Conservation (phyloP, 1,284 basidiomycete genomes). For the Lentinula novae-zelandiae region DNA sequence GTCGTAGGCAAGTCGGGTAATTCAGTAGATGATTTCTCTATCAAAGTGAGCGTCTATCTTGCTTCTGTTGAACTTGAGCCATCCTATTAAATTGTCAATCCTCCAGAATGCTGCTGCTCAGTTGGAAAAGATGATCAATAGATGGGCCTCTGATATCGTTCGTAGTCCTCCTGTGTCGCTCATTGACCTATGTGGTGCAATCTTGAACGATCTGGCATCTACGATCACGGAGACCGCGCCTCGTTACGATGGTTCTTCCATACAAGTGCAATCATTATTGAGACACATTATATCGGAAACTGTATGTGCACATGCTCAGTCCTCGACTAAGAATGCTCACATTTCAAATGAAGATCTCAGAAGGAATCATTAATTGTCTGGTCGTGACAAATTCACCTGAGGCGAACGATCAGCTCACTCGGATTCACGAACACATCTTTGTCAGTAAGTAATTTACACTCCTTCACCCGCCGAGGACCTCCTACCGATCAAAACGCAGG, state of each 20-base stretch:
- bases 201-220: conserved; percentile 51
- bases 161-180: conserved; percentile 52
- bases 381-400: conserved; percentile 76
- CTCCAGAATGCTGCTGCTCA: background rate
- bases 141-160: conserved; percentile 76
- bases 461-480: background rate
- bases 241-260: conserved; percentile 44
- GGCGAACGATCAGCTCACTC: conserved; percentile 74
- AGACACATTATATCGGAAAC: conserved; percentile 74
- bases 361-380: conserved; percentile 76
- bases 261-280: conserved; percentile 72
- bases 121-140: conserved; percentile 56
- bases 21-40: conserved; percentile 80
- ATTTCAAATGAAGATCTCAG: conserved; percentile 40
- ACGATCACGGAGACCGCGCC: conserved; percentile 36
- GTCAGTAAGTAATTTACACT: conserved; percentile 47
- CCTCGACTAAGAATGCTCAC: background rate
- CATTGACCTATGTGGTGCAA: conserved; percentile 52
- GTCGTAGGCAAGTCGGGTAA: conserved; percentile 41
- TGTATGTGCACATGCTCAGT: background rate
- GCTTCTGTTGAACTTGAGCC: background rate
- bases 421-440: conserved; percentile 82
- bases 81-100: background rate
- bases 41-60: conserved; percentile 50
- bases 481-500: conserved; percentile 35